These are phyloP conservation scores for Acarospora socialis DNA, from an alignment of 2,329 filamentous ascomycete genomes.

Conservation along the genomic window DNA sequence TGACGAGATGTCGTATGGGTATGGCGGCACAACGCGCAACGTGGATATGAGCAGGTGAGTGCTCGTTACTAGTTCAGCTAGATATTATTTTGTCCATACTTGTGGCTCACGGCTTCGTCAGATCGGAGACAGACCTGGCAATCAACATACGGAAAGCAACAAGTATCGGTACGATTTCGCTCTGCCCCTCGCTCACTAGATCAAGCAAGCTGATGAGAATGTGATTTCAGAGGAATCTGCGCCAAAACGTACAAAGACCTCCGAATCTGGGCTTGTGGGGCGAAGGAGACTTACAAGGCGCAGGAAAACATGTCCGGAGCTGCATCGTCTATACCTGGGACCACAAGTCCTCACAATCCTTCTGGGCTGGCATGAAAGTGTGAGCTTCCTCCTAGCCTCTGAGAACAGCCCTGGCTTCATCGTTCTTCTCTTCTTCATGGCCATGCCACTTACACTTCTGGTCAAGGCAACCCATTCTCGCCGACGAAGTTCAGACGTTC, in stretches of 20 bases:
- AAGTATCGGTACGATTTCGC: slow-evolving; percentile 35
- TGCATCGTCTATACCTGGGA: slow-evolving; percentile 99
- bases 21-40: slow-evolving; percentile 28
- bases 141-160: slow-evolving; percentile 56
- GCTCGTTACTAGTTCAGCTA: slow-evolving; percentile 17
- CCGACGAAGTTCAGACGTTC: slow-evolving; percentile 97
- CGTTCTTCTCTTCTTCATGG: no score
- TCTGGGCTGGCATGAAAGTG: slow-evolving; percentile 99
- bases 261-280: neutral
- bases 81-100: slow-evolving; percentile 31
- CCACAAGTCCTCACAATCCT: slow-evolving; percentile 85
- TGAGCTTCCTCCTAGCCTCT: slow-evolving; percentile 33
- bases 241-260: slow-evolving; percentile 41
- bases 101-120: slow-evolving; percentile 16
- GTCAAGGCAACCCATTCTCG: slow-evolving; percentile 79
- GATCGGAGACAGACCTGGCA: slow-evolving; percentile 49
- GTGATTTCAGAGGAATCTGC: slow-evolving; percentile 43
- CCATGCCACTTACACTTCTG: neutral
- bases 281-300: slow-evolving; percentile 1
- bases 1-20: slow-evolving; percentile 11
- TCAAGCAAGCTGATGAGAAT: slow-evolving; percentile 13
- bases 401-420: neutral
- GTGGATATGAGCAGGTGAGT: slow-evolving; percentile 48
- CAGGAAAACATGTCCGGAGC: slow-evolving; percentile 86
- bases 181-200: no score